Conservation (phyloP, 2,329 filamentous ascomycete genomes). For the Diaporthe sp. region DNA sequence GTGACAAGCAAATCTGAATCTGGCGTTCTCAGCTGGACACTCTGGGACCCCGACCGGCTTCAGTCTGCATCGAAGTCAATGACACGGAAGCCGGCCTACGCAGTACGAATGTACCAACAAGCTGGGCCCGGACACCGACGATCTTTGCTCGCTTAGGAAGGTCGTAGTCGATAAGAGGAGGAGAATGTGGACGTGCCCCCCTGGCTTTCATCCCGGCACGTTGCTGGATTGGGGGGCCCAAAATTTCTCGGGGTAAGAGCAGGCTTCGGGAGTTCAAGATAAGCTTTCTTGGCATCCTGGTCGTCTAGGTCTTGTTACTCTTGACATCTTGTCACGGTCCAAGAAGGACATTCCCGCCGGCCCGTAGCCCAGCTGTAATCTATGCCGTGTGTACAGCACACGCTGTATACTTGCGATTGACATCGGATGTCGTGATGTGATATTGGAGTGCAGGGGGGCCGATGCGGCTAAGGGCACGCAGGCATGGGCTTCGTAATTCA, state of each 20-base stretch:
- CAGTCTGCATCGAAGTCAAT: neutral
- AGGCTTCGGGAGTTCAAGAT: neutral
- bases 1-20: neutral
- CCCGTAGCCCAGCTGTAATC: neutral
- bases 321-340: neutral
- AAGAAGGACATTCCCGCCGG: neutral
- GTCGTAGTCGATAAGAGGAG: neutral
- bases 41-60: too few species aligned
- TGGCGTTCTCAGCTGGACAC: too few species aligned
- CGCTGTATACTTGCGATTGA: too few species aligned
- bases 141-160: neutral
- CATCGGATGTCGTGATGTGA: neutral
- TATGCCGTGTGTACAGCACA: too few species aligned
- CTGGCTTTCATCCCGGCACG: neutral
- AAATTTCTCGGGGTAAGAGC: neutral
- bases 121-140: neutral
- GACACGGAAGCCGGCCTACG: neutral
- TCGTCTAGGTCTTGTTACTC: neutral
- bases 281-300: constrained; percentile 20
- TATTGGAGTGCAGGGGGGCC: neutral
- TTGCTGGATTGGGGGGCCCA: neutral
- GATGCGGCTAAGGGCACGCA: neutral
- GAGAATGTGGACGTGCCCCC: neutral
- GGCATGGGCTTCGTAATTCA: neutral
- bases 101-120: neutral